phyloP scores from a whole-genome alignment of 2,329 filamentous ascomycete genomes.

The Emergomyces pasteurianus region DNA sequence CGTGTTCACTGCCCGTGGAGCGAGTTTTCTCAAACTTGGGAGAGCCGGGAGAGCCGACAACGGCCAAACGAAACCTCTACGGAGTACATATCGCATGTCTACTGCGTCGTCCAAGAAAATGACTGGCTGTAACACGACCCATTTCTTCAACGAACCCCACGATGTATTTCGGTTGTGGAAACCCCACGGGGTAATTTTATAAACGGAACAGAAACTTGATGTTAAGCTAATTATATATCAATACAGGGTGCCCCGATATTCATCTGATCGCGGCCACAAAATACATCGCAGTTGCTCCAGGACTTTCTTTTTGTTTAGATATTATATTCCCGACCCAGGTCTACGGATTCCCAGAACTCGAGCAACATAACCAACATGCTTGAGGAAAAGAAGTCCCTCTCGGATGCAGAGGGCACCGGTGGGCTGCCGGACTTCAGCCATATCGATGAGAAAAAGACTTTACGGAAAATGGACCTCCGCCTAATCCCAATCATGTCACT shows the following conservation, averaged over 20 bases:
- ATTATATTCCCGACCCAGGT: not conserved
- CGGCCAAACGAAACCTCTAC: not conserved
- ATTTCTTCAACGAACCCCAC: not conserved
- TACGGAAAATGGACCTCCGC: constrained; percentile 29
- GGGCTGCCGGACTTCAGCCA: constrained; percentile 19
- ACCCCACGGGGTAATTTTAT: not conserved
- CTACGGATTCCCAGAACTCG: not conserved
- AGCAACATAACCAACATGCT: not conserved
- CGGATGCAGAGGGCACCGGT: not conserved
- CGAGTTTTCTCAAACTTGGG: no score
- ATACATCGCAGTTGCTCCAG: not conserved
- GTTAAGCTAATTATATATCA: not conserved
- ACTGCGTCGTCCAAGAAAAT: not conserved
- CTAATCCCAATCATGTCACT: constrained; percentile 28
- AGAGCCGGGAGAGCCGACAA: not conserved
- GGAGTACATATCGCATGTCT: no score
- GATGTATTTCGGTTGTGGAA: not conserved
- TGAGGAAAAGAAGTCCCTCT: not conserved
- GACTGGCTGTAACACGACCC: not conserved
- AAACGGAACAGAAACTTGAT: not conserved
- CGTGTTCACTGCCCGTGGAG: not conserved
- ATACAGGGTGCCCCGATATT: not conserved
- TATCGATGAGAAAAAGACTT: constrained; percentile 26
- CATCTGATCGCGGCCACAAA: not conserved
- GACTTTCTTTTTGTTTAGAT: not conserved